Evolutionary conservation across 805 yeast species (phyloP).

Genomic region (Cyberlindnera xylosilytica): DNA sequence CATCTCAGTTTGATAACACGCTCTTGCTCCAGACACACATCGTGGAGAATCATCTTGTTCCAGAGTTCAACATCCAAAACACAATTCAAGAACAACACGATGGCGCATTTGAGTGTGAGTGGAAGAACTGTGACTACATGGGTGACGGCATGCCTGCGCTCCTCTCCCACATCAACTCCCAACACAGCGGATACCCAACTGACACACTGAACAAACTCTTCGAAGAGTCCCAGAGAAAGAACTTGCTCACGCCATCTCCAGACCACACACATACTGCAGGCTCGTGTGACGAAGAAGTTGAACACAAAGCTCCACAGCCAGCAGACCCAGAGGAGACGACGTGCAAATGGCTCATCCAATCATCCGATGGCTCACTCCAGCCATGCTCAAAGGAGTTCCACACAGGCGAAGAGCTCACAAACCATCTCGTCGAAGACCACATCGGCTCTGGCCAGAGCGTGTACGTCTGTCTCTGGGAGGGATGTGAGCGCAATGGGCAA

Average conservation of each 20-base stretch:
- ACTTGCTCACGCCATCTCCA: slow-evolving; percentile 7
- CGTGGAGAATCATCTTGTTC: slow-evolving; percentile 43
- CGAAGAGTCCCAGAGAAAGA: background rate
- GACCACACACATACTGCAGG: background rate
- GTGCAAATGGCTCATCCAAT: slow-evolving; percentile 22
- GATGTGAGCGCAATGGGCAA: slow-evolving; percentile 62
- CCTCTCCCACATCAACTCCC: slow-evolving; percentile 54
- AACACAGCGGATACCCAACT: slow-evolving; percentile 33
- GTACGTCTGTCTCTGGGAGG: slow-evolving; percentile 76
- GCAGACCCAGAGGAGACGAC: slow-evolving; percentile 20
- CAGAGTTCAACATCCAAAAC: slow-evolving; percentile 15
- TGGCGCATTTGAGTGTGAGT: slow-evolving; percentile 50
- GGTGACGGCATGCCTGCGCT: slow-evolving; percentile 51
- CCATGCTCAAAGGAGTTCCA: slow-evolving; percentile 50
- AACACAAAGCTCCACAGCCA: background rate
- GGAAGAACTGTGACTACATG: slow-evolving; percentile 67
- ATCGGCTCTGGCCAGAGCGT: slow-evolving; percentile 68
- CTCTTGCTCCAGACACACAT: slow-evolving; percentile 50
- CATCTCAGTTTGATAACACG: slow-evolving; percentile 36
- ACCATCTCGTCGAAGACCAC: slow-evolving; percentile 67
- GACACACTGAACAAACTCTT: background rate
- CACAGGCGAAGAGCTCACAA: slow-evolving; percentile 59
- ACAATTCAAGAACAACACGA: background rate
- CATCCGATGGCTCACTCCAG: slow-evolving; percentile 5
- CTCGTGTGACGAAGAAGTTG: background rate